Evolutionary conservation across 1,284 basidiomycete genomes (phyloP).

Genomic region (Cutaneotrichosporon dermatis): DNA sequence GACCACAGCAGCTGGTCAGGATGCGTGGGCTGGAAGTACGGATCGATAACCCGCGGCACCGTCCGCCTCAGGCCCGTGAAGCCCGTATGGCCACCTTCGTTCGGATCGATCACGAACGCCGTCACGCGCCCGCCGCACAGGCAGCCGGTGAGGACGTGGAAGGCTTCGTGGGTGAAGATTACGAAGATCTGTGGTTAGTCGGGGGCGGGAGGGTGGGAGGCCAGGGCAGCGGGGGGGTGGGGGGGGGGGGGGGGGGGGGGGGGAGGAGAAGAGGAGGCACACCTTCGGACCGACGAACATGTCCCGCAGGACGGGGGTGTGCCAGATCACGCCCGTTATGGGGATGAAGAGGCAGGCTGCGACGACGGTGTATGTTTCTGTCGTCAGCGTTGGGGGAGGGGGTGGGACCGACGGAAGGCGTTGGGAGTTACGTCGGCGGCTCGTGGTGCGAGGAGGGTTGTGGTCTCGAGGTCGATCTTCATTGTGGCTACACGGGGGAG

Average conservation of each 20-base stretch:
- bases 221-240: no score
- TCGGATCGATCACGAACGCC: constrained; percentile 47
- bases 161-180: constrained; percentile 45
- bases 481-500: not conserved
- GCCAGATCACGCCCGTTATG: constrained; percentile 42
- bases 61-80: constrained; percentile 30
- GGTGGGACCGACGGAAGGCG: constrained; percentile 1
- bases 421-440: not conserved
- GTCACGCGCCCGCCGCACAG: constrained; percentile 45
- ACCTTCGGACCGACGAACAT: constrained; percentile 40
- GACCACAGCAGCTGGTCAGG: not conserved
- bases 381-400: not conserved
- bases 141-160: constrained; percentile 41
- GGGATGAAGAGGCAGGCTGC: constrained; percentile 45
- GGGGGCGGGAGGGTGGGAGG: no score
- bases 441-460: not conserved
- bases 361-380: constrained; percentile 47
- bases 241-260: no score
- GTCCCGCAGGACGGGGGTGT: constrained; percentile 42
- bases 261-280: no score
- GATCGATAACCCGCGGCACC: not conserved
- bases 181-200: constrained; percentile 43
- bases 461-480: not conserved
- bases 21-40: not conserved
- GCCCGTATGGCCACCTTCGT: constrained; percentile 44